phyloP scores from a whole-genome alignment of 208 protist genomes.

The Crithidia acanthocephali region DNA sequence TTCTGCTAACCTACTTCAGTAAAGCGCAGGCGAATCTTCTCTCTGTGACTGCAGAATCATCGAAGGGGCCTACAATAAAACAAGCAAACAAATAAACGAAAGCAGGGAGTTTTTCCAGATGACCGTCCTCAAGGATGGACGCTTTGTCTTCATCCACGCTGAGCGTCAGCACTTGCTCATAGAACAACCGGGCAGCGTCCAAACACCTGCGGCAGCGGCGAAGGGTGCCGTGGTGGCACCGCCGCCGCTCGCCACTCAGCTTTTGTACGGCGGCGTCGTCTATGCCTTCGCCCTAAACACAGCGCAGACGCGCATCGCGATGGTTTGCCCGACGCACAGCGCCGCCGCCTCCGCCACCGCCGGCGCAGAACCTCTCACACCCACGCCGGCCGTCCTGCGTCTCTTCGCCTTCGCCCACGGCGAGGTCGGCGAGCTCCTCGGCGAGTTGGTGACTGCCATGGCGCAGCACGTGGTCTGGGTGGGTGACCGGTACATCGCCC shows the following conservation, averaged over 20 bases:
- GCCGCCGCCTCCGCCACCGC: slow-evolving; percentile 13
- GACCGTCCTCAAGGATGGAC: slow-evolving; percentile 24
- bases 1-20: too few species aligned
- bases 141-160: slow-evolving; percentile 37
- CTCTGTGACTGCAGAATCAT: too few species aligned
- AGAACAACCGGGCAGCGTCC: background rate
- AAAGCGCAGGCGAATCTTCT: too few species aligned
- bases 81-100: too few species aligned
- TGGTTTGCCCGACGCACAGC: slow-evolving; percentile 28
- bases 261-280: slow-evolving; percentile 49
- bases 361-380: background rate
- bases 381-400: slow-evolving; percentile 20
- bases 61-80: too few species aligned
- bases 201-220: background rate
- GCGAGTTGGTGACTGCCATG: slow-evolving; percentile 42
- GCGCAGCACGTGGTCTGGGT: slow-evolving; percentile 58
- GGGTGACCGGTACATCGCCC: slow-evolving; percentile 28
- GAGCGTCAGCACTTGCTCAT: slow-evolving; percentile 9
- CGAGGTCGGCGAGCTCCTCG: slow-evolving; percentile 55
- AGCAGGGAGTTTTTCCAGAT: slow-evolving; percentile 7
- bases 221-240: background rate
- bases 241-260: slow-evolving; percentile 3
- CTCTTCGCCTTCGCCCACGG: slow-evolving; percentile 32
- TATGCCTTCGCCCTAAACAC: slow-evolving; percentile 38
- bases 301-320: slow-evolving; percentile 29